Base-by-base conservation (phyloP, 1,284 basidiomycete species). In the Ganoderma lucidum region DNA sequence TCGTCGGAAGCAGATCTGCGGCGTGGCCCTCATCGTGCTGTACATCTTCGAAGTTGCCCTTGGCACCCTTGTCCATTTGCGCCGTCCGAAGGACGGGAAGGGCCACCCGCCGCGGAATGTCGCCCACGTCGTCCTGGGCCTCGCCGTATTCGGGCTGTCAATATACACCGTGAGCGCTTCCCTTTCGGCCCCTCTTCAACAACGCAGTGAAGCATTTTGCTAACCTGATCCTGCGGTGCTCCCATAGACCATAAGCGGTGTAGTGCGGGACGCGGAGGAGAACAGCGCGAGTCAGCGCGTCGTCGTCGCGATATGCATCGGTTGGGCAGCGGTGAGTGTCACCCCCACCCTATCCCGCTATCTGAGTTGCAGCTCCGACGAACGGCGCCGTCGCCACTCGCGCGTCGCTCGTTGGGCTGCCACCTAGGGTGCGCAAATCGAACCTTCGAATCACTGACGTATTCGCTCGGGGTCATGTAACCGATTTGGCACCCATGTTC, bases 11-110 rank as follows among this genome's bases (percentile, higher is more conserved):
- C 74, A 90, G 87, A 82, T 86, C 65, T 82, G 83, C 62, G 91
- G 91, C 23, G 77, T 87, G 30, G 77, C 88, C 23, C 79, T 93
- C 28, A 82, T 91, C 68, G 78, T 83, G 48, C 73, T 91, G 28
- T 87, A 89, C 76, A 77, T 88, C 64, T 67, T 84, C 3, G 90
- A 93, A 77, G 77, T 88, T 32, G 76, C 81, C 32, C 81, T 92
- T 1, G 91, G 91, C 4, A 79, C 84, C 6, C 83, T 87, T 67
- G 85, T 89, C 59, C 90, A 92, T 78, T 78, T 80, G 45, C 79
- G 79, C 12, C 80, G 78, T 51, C 66, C 78, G n/a, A 81, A 77
- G 28, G 75, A 80, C 56, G 78, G 77, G 48, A 77, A 76, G 23
- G 70, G 76, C 37, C 85, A 87, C 71, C 87, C 86, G 8, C 84